Conservation (phyloP, 768 basidiomycete genomes). For the Leccinum ochraceum region DNA sequence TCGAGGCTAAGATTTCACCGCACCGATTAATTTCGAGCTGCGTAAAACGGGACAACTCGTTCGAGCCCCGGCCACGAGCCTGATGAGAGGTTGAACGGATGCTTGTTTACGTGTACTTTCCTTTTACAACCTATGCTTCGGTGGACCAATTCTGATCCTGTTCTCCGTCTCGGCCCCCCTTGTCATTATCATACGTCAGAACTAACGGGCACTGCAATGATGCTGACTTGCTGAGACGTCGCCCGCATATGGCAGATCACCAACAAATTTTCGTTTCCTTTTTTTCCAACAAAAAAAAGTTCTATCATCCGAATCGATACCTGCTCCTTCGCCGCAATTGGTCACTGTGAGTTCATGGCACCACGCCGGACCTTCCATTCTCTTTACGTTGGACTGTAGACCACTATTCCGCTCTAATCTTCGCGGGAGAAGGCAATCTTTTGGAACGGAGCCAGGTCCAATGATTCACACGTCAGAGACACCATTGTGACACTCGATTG, state of each 20-base stretch:
- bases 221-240: background rate
- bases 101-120: slow-evolving; percentile 5
- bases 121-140: slow-evolving; percentile 1
- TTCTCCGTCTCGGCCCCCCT: background rate
- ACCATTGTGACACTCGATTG: slow-evolving; percentile 2
- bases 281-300: background rate
- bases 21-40: background rate
- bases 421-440: slow-evolving; percentile 29
- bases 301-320: background rate
- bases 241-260: slow-evolving; percentile 1
- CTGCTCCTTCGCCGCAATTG: background rate
- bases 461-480: slow-evolving; percentile 21
- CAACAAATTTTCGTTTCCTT: background rate
- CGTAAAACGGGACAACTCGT: background rate
- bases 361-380: background rate
- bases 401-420: slow-evolving; percentile 14
- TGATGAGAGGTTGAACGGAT: background rate
- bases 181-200: slow-evolving; percentile 2
- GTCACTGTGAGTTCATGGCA: background rate
- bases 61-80: slow-evolving; percentile 10
- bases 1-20: background rate
- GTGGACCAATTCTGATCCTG: slow-evolving; percentile 3
- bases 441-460: slow-evolving; percentile 9
- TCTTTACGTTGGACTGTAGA: background rate
- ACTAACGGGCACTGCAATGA: background rate